A percentile compares a stretch with the other conserved stretches of the same genome.
phyloP scores from a whole-genome alignment of 768 basidiomycete genomes.

The Nevesoporus exiguus region DNA sequence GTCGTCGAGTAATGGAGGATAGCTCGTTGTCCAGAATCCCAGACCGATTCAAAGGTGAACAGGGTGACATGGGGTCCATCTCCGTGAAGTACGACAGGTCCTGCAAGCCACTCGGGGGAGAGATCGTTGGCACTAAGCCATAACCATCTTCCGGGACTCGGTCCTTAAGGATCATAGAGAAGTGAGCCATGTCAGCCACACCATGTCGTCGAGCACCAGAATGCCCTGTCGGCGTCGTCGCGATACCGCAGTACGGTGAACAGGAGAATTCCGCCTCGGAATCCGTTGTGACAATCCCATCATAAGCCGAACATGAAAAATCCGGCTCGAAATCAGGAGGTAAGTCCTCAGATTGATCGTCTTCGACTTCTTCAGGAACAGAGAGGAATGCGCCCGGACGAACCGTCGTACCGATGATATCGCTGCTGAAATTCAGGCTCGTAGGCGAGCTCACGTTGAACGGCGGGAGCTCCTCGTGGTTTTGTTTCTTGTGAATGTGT shows the following conservation, averaged over 20 bases:
- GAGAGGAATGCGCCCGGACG: constrained; percentile 12
- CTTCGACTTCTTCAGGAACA: neutral
- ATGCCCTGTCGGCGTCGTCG: neutral
- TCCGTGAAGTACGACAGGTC: neutral
- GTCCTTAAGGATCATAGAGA: neutral
- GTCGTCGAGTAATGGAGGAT: neutral
- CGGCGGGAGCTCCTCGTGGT: constrained; percentile 4
- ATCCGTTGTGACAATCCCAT: neutral
- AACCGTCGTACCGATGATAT: constrained; percentile 14
- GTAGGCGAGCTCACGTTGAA: constrained; percentile 9
- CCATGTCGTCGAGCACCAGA: constrained; percentile 10
- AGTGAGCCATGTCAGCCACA: constrained; percentile 3
- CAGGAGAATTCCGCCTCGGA: neutral
- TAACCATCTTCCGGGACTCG: neutral
- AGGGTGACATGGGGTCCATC: neutral
- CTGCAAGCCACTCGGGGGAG: neutral
- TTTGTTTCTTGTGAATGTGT: neutral
- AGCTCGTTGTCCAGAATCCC: neutral
- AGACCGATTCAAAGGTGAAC: neutral
- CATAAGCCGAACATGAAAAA: neutral
- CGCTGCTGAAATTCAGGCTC: constrained; percentile 10
- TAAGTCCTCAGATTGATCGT: neutral
- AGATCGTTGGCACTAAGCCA: neutral
- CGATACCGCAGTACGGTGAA: neutral
- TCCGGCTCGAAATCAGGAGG: neutral